Conservation (phyloP, 345 rosid species). For the Carallia pectinifolia region DNA sequence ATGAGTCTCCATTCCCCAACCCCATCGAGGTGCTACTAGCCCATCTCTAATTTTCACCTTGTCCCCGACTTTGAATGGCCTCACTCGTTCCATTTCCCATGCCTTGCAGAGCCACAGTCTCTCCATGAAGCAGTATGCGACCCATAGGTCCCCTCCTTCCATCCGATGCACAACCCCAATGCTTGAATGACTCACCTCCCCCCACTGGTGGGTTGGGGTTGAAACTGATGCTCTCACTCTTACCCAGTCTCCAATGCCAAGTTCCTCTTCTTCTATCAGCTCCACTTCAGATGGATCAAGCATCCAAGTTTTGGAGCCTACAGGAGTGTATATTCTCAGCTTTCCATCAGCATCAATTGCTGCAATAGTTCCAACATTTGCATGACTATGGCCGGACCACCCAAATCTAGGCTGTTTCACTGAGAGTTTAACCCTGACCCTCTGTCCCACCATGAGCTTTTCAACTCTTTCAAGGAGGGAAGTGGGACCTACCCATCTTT, state of each 20-base stretch:
- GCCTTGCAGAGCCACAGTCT: constrained; percentile 93
- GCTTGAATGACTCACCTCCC: constrained; percentile 89
- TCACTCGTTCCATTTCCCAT: constrained; percentile 72
- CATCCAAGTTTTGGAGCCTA: constrained; percentile 92
- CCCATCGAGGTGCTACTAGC: constrained; percentile 85
- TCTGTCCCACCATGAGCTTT: constrained; percentile 66
- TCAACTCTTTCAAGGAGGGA: constrained; percentile 66
- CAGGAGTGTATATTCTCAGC: constrained; percentile 87
- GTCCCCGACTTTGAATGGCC: constrained; percentile 73
- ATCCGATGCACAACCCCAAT: constrained; percentile 85
- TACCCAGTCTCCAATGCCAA: constrained; percentile 89
- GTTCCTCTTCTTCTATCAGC: constrained; percentile 75
- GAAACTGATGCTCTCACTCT: constrained; percentile 60
- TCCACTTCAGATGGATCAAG: constrained; percentile 92
- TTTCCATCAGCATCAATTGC: constrained; percentile 95
- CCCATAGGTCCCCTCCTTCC: constrained; percentile 79
- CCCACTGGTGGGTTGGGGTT: constrained; percentile 89
- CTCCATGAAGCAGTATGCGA: constrained; percentile 82
- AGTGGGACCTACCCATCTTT: constrained; percentile 80
- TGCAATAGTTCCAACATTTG: constrained; percentile 72
- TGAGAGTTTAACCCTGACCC: constrained; percentile 62
- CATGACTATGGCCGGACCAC: constrained; percentile 91
- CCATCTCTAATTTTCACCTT: constrained; percentile 72
- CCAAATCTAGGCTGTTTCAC: constrained; percentile 95
- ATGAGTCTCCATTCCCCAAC: constrained; percentile 99